A percentile compares a stretch with the other conserved stretches of the same genome.
Conservation (phyloP, 73 alveolate species). For the Blepharisma stoltei region DNA sequence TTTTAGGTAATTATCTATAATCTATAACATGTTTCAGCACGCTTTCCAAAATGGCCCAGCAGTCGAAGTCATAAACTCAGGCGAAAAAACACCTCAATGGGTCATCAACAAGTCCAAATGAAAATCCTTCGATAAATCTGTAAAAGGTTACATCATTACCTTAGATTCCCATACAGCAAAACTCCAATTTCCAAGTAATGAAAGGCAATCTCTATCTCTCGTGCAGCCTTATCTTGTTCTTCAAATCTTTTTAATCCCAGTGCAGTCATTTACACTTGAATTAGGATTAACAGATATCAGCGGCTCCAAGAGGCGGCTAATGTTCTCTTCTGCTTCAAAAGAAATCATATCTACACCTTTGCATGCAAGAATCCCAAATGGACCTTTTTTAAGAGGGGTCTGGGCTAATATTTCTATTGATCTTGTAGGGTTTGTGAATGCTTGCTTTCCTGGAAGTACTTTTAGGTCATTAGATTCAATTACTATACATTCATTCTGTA, state of each 20-base stretch:
- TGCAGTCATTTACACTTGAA: conserved; percentile 69
- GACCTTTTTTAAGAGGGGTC: conserved; percentile 60
- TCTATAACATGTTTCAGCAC: conserved; percentile 43
- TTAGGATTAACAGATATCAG: conserved; percentile 70
- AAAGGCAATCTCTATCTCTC: conserved; percentile 63
- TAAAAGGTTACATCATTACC: conserved; percentile 42
- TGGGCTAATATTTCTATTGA: conserved; percentile 80
- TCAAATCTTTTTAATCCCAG: conserved; percentile 66
- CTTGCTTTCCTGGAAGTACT: conserved; percentile 64
- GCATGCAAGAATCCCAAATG: conserved; percentile 86
- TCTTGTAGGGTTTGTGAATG: conserved; percentile 59
- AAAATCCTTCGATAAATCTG: conserved; percentile 39
- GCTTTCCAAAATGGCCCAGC: conserved; percentile 65
- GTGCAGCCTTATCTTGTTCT: conserved; percentile 72
- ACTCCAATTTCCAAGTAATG: conserved; percentile 50
- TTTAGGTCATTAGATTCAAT: conserved; percentile 72
- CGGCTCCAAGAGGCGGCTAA: conserved; percentile 71
- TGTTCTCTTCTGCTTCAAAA: conserved; percentile 69
- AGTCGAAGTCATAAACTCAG: conserved; percentile 42
- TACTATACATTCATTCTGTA: conserved; percentile 62
- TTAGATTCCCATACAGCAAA: conserved; percentile 44
- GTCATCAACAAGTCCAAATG: conserved; percentile 32
- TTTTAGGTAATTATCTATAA: too few relatives aligned
- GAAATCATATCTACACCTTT: conserved; percentile 71
- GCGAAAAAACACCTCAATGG: conserved; percentile 58